A percentile compares a stretch with the other conserved stretches of the same genome.
Conservation (phyloP, 1,284 basidiomycete genomes). For the Ustilago bromivora region DNA sequence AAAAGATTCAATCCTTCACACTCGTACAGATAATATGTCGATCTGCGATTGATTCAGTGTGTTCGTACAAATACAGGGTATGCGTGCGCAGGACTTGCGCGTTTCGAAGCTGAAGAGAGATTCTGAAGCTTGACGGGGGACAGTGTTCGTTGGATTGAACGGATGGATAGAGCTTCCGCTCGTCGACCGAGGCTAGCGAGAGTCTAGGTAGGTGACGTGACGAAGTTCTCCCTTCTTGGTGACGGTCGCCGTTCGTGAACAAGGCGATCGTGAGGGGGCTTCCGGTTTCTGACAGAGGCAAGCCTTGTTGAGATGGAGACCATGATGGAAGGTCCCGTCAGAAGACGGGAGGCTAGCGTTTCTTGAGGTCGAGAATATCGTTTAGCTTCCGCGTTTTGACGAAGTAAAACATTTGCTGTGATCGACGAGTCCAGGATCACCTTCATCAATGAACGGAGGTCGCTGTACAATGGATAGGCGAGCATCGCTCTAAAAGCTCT, state of each 20-base stretch:
- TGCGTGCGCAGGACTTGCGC: conserved; percentile 11
- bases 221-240: too few relatives aligned
- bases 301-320: background rate
- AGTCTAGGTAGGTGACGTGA: too few relatives aligned
- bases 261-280: too few relatives aligned
- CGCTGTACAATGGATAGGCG: background rate
- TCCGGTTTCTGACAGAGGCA: background rate
- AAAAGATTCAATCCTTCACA: background rate
- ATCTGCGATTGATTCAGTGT: background rate
- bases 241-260: too few relatives aligned
- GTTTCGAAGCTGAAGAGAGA: background rate
- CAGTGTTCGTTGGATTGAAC: background rate
- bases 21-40: background rate
- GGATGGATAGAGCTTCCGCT: background rate
- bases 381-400: background rate
- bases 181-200: too few relatives aligned
- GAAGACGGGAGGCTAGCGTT: too few relatives aligned
- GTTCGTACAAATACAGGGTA: conserved; percentile 39
- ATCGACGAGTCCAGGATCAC: background rate
- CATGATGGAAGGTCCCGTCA: background rate
- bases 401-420: background rate
- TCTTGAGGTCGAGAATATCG: background rate
- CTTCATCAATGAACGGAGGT: background rate
- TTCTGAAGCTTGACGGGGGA: background rate
- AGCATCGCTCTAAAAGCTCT: conserved; percentile 21